Conservation (phyloP, 768 basidiomycete species). For the Hortiboletus campestris region DNA sequence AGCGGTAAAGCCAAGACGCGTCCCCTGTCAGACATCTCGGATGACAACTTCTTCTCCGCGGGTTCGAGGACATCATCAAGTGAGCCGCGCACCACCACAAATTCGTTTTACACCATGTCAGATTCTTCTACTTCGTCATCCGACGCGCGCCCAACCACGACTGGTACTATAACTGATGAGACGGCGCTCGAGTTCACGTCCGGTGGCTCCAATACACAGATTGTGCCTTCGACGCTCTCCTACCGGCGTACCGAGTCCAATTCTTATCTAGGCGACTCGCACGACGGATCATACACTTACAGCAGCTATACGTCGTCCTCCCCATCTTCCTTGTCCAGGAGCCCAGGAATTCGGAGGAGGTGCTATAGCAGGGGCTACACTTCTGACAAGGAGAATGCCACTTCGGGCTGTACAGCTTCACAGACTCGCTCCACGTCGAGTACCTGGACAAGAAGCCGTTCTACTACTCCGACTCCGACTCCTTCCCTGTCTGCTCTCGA, state of each 20-base stretch:
- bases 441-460: slow-evolving; percentile 34
- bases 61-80: slow-evolving; percentile 34
- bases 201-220: slow-evolving; percentile 41
- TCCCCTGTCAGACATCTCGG: slow-evolving; percentile 35
- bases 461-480: slow-evolving; percentile 30
- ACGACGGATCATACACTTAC: slow-evolving; percentile 38
- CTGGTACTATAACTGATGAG: slow-evolving; percentile 38
- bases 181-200: slow-evolving; percentile 38
- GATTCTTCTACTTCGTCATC: slow-evolving; percentile 32
- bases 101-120: slow-evolving; percentile 37
- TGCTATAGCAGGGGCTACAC: slow-evolving; percentile 37
- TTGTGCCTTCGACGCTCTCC: slow-evolving; percentile 50
- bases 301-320: slow-evolving; percentile 40
- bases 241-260: slow-evolving; percentile 51
- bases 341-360: slow-evolving; percentile 55
- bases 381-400: slow-evolving; percentile 60
- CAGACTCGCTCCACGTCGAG: slow-evolving; percentile 34
- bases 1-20: slow-evolving; percentile 33
- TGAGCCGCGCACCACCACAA: slow-evolving; percentile 25
- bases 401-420: slow-evolving; percentile 33
- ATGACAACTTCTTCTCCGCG: slow-evolving; percentile 49
- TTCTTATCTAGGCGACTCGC: slow-evolving; percentile 58
- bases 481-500: slow-evolving; percentile 36
- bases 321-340: slow-evolving; percentile 56
- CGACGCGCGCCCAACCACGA: slow-evolving; percentile 27